Evolutionary conservation across 768 basidiomycete genomes (phyloP).

Genomic region (Suillus spraguei): DNA sequence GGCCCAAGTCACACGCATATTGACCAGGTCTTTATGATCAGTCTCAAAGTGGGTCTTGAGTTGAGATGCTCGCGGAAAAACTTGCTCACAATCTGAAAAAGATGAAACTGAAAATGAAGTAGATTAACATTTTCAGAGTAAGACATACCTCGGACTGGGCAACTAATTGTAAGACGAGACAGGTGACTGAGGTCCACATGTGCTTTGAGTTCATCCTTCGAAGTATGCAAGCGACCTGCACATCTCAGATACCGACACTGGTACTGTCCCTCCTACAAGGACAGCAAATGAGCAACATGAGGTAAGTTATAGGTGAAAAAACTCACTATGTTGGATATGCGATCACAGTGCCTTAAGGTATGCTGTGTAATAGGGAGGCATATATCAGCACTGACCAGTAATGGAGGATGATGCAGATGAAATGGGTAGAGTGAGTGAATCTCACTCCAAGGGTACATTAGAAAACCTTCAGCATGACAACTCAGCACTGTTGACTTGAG

Average conservation of each 20-base stretch:
- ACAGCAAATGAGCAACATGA: background rate
- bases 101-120: constrained; percentile 12
- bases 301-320: background rate
- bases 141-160: constrained; percentile 29
- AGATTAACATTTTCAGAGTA: background rate
- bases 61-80: constrained; percentile 28
- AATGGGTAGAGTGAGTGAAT: background rate
- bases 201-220: constrained; percentile 21
- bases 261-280: constrained; percentile 28
- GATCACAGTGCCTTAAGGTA: constrained; percentile 27
- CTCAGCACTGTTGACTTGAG: constrained; percentile 13
- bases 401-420: background rate
- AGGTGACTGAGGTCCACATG: constrained; percentile 35
- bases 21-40: constrained; percentile 24
- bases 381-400: constrained; percentile 14
- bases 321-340: constrained; percentile 19
- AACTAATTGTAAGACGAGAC: constrained; percentile 29
- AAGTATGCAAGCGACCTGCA: constrained; percentile 28
- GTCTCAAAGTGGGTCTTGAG: constrained; percentile 28
- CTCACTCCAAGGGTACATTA: constrained; percentile 21
- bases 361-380: constrained; percentile 22
- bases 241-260: constrained; percentile 29
- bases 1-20: constrained; percentile 13
- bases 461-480: constrained; percentile 24
- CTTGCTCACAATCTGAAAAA: constrained; percentile 25